phyloP scores from a whole-genome alignment of 1,139 yeast genomes.

The Lodderomyces margitis region DNA sequence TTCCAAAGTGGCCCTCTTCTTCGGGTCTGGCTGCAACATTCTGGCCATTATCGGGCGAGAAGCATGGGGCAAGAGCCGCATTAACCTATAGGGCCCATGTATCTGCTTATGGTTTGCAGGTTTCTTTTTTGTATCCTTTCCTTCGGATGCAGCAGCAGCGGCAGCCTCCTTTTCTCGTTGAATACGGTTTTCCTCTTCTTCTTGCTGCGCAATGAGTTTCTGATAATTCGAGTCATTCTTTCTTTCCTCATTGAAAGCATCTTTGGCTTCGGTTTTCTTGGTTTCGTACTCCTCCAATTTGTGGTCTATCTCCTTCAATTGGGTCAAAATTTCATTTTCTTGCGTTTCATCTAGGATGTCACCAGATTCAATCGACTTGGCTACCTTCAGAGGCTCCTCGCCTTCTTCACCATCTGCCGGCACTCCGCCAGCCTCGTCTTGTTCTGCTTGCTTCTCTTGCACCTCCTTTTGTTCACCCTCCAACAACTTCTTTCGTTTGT shows the following conservation, averaged over 20 bases:
- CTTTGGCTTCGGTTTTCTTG: slow-evolving; percentile 36
- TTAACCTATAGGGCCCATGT: slow-evolving; percentile 83
- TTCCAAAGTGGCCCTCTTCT: slow-evolving; percentile 63
- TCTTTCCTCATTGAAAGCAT: slow-evolving; percentile 25
- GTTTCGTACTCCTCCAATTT: slow-evolving; percentile 40
- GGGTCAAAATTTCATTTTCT: slow-evolving; percentile 29
- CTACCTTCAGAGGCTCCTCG: not conserved
- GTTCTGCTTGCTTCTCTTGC: slow-evolving; percentile 11
- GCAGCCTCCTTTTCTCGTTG: slow-evolving; percentile 13
- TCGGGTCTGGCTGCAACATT: slow-evolving; percentile 72
- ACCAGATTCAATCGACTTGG: not conserved
- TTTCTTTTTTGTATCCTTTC: slow-evolving; percentile 24
- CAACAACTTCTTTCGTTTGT: slow-evolving; percentile 35
- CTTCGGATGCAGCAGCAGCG: slow-evolving; percentile 1
- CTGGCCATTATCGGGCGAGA: slow-evolving; percentile 73
- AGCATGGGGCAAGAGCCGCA: slow-evolving; percentile 84
- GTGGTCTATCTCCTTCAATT: slow-evolving; percentile 37
- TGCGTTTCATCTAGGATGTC: slow-evolving; percentile 38
- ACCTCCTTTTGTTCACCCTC: slow-evolving; percentile 14
- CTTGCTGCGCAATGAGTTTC: slow-evolving; percentile 13
- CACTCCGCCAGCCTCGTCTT: not conserved
- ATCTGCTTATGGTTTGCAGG: slow-evolving; percentile 41
- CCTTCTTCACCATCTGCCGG: slow-evolving; percentile 4
- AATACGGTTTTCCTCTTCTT: slow-evolving; percentile 16
- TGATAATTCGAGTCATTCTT: slow-evolving; percentile 12